A percentile compares a stretch with the other conserved stretches of the same genome.
These are phyloP conservation scores for Hibiscus syriacus DNA, from an alignment of 345 rosid species.

Conservation along the genomic window DNA sequence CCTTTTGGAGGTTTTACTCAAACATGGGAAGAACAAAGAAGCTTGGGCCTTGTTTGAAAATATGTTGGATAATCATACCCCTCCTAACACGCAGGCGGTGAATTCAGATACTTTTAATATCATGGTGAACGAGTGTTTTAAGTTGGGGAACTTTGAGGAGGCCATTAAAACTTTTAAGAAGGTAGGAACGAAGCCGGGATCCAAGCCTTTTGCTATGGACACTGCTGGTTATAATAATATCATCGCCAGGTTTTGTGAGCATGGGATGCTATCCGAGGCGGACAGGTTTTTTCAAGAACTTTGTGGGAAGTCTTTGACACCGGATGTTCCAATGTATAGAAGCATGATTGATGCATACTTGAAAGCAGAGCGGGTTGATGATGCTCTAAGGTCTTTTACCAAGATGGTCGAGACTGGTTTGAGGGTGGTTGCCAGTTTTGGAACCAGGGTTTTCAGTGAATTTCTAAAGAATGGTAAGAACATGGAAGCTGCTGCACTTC, in stretches of 20 bases:
- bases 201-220: conserved; percentile 81
- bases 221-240: conserved; percentile 74
- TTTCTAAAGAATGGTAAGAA: conserved; percentile 69
- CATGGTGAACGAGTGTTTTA: conserved; percentile 93
- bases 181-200: conserved; percentile 58
- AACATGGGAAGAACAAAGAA: conserved; percentile 54
- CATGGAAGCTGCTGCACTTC: conserved; percentile 50
- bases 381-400: conserved; percentile 50
- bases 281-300: conserved; percentile 51
- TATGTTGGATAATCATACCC: conserved; percentile 87
- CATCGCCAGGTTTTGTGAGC: conserved; percentile 64
- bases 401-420: conserved; percentile 73
- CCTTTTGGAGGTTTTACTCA: conserved; percentile 73
- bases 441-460: conserved; percentile 55
- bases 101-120: conserved; percentile 77
- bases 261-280: conserved; percentile 70
- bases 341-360: conserved; percentile 71
- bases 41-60: conserved; percentile 69
- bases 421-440: conserved; percentile 87
- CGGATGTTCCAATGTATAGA: conserved; percentile 68
- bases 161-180: conserved; percentile 60
- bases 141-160: conserved; percentile 53
- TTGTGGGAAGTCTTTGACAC: conserved; percentile 51
- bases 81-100: conserved; percentile 70
- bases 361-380: conserved; percentile 60